phyloP scores from a whole-genome alignment of 1,284 basidiomycete species.

The Tremellales sp. region DNA sequence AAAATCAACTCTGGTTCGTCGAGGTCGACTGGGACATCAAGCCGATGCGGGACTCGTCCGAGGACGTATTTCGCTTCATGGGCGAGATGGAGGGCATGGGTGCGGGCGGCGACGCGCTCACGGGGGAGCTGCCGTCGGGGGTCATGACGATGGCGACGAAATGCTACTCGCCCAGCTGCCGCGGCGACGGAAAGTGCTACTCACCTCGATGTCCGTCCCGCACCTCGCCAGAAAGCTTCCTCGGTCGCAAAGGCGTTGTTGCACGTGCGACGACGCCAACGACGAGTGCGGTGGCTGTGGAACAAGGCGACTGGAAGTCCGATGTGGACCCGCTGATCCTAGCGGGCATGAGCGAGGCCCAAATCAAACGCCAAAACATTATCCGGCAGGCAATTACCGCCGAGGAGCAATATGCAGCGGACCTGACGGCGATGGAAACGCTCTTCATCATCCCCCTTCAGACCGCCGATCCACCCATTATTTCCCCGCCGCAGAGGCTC shows the following conservation, averaged over 20 bases:
- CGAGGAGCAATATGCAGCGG: slow-evolving; percentile 85
- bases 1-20: slow-evolving; percentile 90
- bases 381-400: slow-evolving; percentile 88
- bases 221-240: slow-evolving; percentile 47
- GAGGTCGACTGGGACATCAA: slow-evolving; percentile 94
- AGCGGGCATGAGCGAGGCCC: slow-evolving; percentile 63
- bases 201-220: slow-evolving; percentile 70
- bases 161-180: slow-evolving; percentile 62
- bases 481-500: slow-evolving; percentile 58
- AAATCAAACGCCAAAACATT: slow-evolving; percentile 81
- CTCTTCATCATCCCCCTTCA: slow-evolving; percentile 76
- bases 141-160: slow-evolving; percentile 56
- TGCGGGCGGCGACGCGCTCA: slow-evolving; percentile 56
- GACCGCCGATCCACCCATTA: slow-evolving; percentile 65
- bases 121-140: slow-evolving; percentile 73
- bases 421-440: slow-evolving; percentile 77
- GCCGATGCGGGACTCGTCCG: slow-evolving; percentile 79
- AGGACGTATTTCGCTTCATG: slow-evolving; percentile 94
- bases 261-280: slow-evolving; percentile 10
- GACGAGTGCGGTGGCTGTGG: slow-evolving; percentile 11
- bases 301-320: slow-evolving; percentile 65
- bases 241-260: slow-evolving; percentile 10
- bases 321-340: slow-evolving; percentile 67
- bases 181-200: slow-evolving; percentile 48
- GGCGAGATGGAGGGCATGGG: slow-evolving; percentile 70